Evolutionary conservation across 441 rosid genomes (phyloP), one percentile per base, ranked within the genome.

Genomic region (Jatropha podagrica): DNA sequence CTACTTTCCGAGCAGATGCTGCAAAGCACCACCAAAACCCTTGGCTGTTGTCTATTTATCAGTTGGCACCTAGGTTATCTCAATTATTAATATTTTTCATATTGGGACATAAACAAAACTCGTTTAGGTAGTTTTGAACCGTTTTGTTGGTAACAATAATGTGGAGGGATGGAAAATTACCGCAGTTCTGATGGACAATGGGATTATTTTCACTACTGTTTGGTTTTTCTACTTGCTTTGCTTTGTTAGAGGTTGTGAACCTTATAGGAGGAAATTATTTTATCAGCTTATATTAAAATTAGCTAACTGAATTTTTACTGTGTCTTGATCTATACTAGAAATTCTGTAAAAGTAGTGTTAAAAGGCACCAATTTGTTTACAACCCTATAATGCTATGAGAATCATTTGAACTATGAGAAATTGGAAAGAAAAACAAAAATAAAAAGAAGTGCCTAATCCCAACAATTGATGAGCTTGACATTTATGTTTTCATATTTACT

Each of bases 401-500:
- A 65, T 42, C 17, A 3, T 65, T 38, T 42, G 20, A 27, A 4
- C 3, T 15, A n/a, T 65, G 27, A n/a, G n/a, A 65, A 65, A n/a
- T n/a, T 32, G 32, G 32, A 32, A 32, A 32, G 32, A 32, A 32
- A 32, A 32, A 32, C 32, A 32, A 15, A 7, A 1, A 9, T 9
- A 65, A 40, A 63, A 42, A 10, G 7, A 42, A 41, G 51, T 42
- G 7, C 69, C 17, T 4, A n/a, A 46, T 65, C 7, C 73, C 37
- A 38, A 11, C 26, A 15, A 5, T 37, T 1, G 20, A 20, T 65
- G 26, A 20, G 61, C 27, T 27, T 56, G 63, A 17, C 18, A 68
- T 32, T 32, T 20, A 72, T 41, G 26, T n/a, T 40, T 18, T 26
- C 62, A n/a, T 59, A 37, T 40, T 74, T 73, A 67, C 4, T 66